Base-by-base conservation (phyloP, 228 moss, liverwort and hornwort genomes). In the Sphagnum fallax region DNA sequence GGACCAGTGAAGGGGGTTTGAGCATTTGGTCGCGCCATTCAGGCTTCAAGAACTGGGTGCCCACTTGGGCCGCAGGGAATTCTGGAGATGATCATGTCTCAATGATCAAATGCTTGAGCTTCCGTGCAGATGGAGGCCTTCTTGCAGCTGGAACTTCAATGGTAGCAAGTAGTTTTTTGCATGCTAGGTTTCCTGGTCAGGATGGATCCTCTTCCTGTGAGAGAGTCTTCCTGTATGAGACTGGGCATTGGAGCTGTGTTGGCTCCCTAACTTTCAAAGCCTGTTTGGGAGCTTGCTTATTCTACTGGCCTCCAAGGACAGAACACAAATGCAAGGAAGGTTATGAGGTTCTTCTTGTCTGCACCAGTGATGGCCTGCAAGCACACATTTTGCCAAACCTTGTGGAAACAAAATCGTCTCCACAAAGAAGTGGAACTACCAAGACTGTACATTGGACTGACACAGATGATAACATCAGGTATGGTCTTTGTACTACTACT, bases 41-140 rank as follows among this genome's bases (percentile, higher is more conserved):
- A 32, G 32, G 51, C 16, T 49, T 58, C 4, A 11, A 68, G 52
- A 73, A 78, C 5, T 84, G 77, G 77, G 53, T 64, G 11, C 50
- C 69, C n/a, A 60, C 66, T 47, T 80, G 75, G 77, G 74, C 16
- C 18, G 16, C 65, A 6, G 48, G 64, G 12, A 10, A 53, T 4
- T 73, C 77, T 48, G 76, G 62, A 60, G 32, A 32, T 32, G 32
- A 32, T 32, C 32, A 32, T 32, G 32, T 32, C 32, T 71, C 63
- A 0, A 68, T 75, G 6, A 68, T 84, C 51, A 69, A 71, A 6
- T 80, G 80, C 55, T 69, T 84, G 6, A 78, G 78, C 62, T 84
- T 80, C 58, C 60, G 80, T 65, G 77, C 78, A 6, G 84, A 84
- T 52, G 80, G 80, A 8, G 77, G 75, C 14, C 66, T 84, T 53